Base-by-base conservation (phyloP, 345 rosid genomes). In the Euphorbia lathyris region DNA sequence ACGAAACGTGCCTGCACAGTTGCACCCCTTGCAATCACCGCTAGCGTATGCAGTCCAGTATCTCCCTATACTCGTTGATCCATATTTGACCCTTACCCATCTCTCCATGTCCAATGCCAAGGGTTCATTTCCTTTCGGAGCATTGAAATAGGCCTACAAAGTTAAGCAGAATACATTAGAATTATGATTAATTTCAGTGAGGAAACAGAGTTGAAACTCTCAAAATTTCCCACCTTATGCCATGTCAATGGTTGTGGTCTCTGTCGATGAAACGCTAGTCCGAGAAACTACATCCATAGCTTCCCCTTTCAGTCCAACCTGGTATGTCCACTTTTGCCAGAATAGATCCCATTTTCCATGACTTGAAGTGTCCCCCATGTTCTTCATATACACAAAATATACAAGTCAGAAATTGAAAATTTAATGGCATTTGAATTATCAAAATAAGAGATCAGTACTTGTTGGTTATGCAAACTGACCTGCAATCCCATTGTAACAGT, bases 31-130 rank as follows among this genome's bases (percentile, higher is more conserved):
- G n/a, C n/a, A n/a, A n/a, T n/a, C n/a, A n/a, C n/a, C n/a, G n/a
- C n/a, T n/a, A n/a, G n/a, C n/a, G n/a, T n/a, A n/a, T n/a, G 98
- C 94, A 29, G 96, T 87, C 98, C 98, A 96, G 74, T 96, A 96
- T 82, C 99, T 89, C 38, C 99, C 98, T 13, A 96, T 84, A 72
- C 95, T 92, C 96, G 19, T 96, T 96, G 71, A 96, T 88, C 99
- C 99, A 96, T 69, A 92, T 82, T 78, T 96, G 93, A 62, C 99
- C 98, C 74, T 96, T 96, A 57, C 98, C 98, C 98, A 92, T 96
- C 23, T 96, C 91, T 83, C 88, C 95, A 96, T 87, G 87, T 92
- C 98, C 74, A 96, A 85, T 75, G 98, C 98, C 76, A 92, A 81
- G 6, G 97, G 96, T 70, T 90, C 98, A 12, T 85, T 86, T 66